Evolutionary conservation across 2,329 filamentous ascomycete genomes (phyloP), one percentile per base, ranked within the genome.

Genomic region (Stagonosporopsis vannaccii): DNA sequence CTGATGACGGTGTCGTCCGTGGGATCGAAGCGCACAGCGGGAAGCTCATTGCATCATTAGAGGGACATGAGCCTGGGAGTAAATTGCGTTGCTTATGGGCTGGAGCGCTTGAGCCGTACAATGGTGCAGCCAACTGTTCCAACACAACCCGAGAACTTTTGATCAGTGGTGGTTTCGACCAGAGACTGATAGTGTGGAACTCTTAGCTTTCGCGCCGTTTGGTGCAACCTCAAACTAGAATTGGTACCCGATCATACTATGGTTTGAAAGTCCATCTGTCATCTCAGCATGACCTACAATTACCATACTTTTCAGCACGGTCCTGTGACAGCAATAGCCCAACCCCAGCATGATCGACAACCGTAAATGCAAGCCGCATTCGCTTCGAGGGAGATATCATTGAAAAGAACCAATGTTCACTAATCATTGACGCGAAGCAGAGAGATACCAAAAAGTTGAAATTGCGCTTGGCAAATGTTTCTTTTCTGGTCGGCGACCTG

Each of bases 131-230:
- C 45, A 49, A 36, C 17, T 49, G 51, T 60, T 32, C 32, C 30
- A 30, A 39, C 25, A 39, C 39, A 61, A 63, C 44, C n/a, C 78
- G 80, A 56, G 86, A 88, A 70, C 79, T 82, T 71, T 66, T 88
- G 50, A 77, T 88, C 26, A 87, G 84, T 72, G 86, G 86, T 22
- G 87, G 85, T 1, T 89, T 88, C 72, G 86, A 89, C 74, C 85
- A 85, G 66, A 81, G 75, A 59, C 71, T 88, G 58, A 79, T 88
- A 59, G 70, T 87, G 30, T 88, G 86, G 86, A 60, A 46, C 32
- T 20, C 48, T 25, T 59, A 37, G 35, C 12, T 22, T n/a, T 19
- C 28, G 25, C 17, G 15, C n/a, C 42, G 15, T n/a, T 12, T 19
- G 12, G 12, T 17, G 17, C 3, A 23, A 37, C 20, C 26, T 35